These are phyloP conservation scores for Backusella morwellensis DNA, from an alignment of 192 early-diverging fungal species.

Conservation along the genomic window DNA sequence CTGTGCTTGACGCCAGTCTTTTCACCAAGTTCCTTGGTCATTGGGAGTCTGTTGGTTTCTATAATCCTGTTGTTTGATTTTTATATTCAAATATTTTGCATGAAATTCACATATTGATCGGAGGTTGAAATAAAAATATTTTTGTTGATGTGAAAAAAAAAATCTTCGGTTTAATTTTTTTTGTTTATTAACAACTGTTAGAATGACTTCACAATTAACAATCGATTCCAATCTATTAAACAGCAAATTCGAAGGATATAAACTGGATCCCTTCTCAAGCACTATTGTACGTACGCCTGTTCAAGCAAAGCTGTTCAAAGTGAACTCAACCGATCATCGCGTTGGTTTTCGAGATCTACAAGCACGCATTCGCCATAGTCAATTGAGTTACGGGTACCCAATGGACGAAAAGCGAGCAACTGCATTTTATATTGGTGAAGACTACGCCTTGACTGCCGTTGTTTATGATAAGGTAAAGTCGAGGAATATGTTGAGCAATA, in stretches of 20 bases:
- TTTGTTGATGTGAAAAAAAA: background rate
- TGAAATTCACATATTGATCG: background rate
- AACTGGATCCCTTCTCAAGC: constrained; percentile 55
- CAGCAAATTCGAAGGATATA: constrained; percentile 72
- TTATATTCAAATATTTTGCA: no score
- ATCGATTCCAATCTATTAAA: constrained; percentile 50
- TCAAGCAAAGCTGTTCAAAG: constrained; percentile 33
- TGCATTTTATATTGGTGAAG: constrained; percentile 40
- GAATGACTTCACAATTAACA: background rate
- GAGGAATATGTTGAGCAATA: background rate
- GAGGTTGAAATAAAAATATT: background rate
- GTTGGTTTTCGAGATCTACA: constrained; percentile 65
- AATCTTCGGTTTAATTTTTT: background rate
- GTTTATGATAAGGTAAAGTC: constrained; percentile 36
- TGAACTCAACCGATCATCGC: constrained; percentile 41
- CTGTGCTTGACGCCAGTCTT: no score
- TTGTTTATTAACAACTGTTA: background rate
- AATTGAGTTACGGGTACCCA: constrained; percentile 52
- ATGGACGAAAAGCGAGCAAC: background rate
- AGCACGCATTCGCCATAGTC: constrained; percentile 63
- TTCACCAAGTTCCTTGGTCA: background rate
- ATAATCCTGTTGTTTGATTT: background rate
- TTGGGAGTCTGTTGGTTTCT: constrained; percentile 24
- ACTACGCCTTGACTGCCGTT: constrained; percentile 33
- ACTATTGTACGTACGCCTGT: constrained; percentile 20